These are phyloP conservation scores for Cinchona pubescens DNA, from an alignment of 257 asterid species.

Conservation along the genomic window DNA sequence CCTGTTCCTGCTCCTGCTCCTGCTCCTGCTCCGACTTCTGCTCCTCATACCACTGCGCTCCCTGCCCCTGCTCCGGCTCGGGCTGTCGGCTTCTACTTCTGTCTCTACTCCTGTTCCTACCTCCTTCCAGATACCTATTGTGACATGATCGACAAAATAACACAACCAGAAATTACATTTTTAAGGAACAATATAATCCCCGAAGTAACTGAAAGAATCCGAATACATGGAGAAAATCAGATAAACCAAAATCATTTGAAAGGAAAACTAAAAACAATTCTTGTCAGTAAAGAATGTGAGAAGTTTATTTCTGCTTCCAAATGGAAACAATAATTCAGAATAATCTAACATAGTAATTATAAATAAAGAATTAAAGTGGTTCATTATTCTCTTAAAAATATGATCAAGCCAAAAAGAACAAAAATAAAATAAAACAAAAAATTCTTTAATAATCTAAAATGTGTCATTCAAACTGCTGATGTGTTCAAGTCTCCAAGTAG, in stretches of 20 bases:
- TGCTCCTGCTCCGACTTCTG: constrained; percentile 36
- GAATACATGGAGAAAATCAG: not conserved
- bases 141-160: constrained; percentile 22
- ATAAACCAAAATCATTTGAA: not conserved
- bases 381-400: too few species aligned
- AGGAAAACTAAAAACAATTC: not conserved
- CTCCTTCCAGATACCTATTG: constrained; percentile 50
- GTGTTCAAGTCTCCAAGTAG: not conserved
- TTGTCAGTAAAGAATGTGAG: not conserved
- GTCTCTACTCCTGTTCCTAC: constrained; percentile 39
- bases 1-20: constrained; percentile 46
- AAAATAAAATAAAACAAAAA: not conserved
- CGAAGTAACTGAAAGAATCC: too few species aligned
- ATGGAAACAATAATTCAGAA: not conserved
- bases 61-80: constrained; percentile 54
- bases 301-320: not conserved
- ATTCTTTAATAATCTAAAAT: too few species aligned
- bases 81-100: constrained; percentile 62
- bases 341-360: too few species aligned
- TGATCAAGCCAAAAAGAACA: not conserved
- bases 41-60: constrained; percentile 9
- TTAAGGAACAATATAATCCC: not conserved
- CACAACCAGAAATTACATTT: not conserved
- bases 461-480: not conserved
- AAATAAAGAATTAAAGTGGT: too few species aligned